Evolutionary conservation across 2,329 filamentous ascomycete species (phyloP), one percentile per base, ranked within the genome.

Genomic region (Talaromyces marneffei): DNA sequence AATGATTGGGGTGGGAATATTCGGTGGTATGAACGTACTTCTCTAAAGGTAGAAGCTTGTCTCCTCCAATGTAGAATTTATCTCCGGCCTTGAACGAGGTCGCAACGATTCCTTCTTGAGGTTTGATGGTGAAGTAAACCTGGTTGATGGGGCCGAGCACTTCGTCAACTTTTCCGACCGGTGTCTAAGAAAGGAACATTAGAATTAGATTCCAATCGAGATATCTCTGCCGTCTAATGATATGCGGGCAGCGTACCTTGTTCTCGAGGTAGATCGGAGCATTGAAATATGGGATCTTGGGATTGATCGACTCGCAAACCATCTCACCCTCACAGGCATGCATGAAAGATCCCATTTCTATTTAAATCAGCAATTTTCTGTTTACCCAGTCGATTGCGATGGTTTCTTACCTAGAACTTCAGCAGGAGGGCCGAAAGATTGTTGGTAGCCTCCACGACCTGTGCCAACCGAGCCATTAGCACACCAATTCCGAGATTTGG

Each of bases 241-340:
- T 18, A 29, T 31, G 40, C n/a, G 29, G 62, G 54, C 59, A 7
- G 27, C 75, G 65, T 73, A 88, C 89, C 84, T 97, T 99, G 83
- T 97, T 99, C 84, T 97, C 93, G 71, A 97, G 88, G 81, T 94
- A 99, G 77, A 99, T 96, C 68, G 92, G 92, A 64, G 94, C 94
- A 82, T 97, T 97, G 88, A 99, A 99, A 82, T 96, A 96, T 65
- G 94, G 94, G 66, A 99, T 89, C 81, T 97, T 97, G 70, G 89
- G 82, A 83, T 97, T 97, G 78, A 89, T 88, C 68, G 90, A 95
- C 78, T 92, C 88, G 89, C 93, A 97, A 69, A 99, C 89, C 84
- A 99, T 94, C 79, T 99, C 94, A 76, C 93, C 93, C 79, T 99
- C 94, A 80, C 90, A 93, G 62, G 92, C 87, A 81, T 99, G 94